Base-by-base conservation (phyloP, 1,284 basidiomycete genomes). In the Mycosarcoma maydis region DNA sequence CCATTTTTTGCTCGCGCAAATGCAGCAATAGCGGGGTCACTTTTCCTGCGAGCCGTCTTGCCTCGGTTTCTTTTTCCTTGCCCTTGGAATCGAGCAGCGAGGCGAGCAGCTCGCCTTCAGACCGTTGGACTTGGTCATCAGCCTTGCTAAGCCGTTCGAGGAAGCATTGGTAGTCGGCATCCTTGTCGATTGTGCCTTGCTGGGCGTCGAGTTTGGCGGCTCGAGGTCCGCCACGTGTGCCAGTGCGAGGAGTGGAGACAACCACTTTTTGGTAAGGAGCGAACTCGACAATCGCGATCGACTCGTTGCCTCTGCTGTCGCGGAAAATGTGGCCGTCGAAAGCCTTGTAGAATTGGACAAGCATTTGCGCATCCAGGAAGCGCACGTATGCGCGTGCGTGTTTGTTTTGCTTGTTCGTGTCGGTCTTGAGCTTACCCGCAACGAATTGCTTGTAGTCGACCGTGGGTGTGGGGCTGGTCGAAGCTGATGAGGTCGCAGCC, bases 301-400 rank as follows among this genome's bases (percentile, higher is more conserved):
- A 91, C 77, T 95, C 92, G 75, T 90, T 90, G 10, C 94, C 94
- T 69, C 90, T 86, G 85, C 94, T 94, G 82, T 97, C 92, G 64
- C 90, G 86, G 80, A 95, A 98, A 29, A 91, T 57, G 84, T 98
- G 94, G 0, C 94, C 94, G 77, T 97, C 92, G 75, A 93, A 98
- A 20, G 87, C 91, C 20, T 86, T 85, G 77, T 91, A 90, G 75
- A 98, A 98, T 2, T 83, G 82, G 6, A 90, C 86, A 10, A 98
- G 84, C 4, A 85, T 83, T 14, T 90, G 89, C 34, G 89, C 87
- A 24, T 84, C 86, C 83, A 88, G 89, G 87, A 98, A 97, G 5
- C 90, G 88, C 54, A 97, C 90, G 81, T 98, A 98, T 11, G 95
- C 95, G 24, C 94, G 88, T 26, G 94, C 94, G 36, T 60, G 59